Conservation (phyloP, 768 basidiomycete genomes). For the Lepiota venenata region DNA sequence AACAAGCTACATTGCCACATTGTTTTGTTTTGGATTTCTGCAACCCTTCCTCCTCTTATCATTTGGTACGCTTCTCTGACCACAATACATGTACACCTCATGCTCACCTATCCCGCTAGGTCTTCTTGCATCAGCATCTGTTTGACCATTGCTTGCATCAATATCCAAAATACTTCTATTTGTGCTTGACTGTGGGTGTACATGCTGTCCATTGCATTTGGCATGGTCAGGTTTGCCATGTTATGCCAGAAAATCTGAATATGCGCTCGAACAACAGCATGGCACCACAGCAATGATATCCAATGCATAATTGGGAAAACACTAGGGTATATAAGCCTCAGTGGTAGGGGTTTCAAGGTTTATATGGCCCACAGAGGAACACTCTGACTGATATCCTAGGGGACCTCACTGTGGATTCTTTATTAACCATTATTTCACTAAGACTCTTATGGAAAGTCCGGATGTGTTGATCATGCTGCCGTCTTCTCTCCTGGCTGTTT, state of each 20-base stretch:
- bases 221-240: not conserved
- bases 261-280: not conserved
- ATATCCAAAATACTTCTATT: not conserved
- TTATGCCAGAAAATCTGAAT: not conserved
- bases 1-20: not conserved
- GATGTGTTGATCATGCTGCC: not conserved
- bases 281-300: not conserved
- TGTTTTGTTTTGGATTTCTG: constrained; percentile 2
- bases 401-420: not conserved
- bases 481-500: not conserved
- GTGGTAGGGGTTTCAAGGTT: not conserved
- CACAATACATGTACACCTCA: too few species aligned
- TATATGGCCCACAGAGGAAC: not conserved
- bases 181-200: not conserved
- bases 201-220: not conserved
- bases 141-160: constrained; percentile 1
- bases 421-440: constrained; percentile 2
- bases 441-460: constrained; percentile 3
- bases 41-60: not conserved
- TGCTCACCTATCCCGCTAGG: not conserved
- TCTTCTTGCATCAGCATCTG: constrained; percentile 6
- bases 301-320: constrained; percentile 1
- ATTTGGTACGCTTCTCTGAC: not conserved
- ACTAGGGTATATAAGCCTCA: not conserved
- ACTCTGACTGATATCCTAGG: not conserved